A percentile compares a stretch with the other conserved stretches of the same genome.
phyloP scores from a whole-genome alignment of 805 yeast genomes.

The Yarrowia sp. region DNA sequence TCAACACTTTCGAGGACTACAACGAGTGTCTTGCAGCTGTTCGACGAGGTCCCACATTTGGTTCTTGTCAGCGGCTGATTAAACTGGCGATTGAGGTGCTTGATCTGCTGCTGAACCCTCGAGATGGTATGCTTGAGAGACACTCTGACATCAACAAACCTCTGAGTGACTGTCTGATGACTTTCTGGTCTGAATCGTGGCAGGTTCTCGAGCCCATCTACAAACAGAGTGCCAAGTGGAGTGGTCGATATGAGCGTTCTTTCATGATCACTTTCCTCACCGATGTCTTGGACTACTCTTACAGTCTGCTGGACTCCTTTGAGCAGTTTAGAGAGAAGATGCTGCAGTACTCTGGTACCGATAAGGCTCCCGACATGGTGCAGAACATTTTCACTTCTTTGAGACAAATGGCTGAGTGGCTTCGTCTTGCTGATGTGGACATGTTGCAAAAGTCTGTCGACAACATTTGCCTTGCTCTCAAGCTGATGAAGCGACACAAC shows the following conservation, averaged over 20 bases:
- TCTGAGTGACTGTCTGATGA: slow-evolving; percentile 47
- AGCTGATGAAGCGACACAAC: slow-evolving; percentile 60
- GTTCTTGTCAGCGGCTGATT: slow-evolving; percentile 78
- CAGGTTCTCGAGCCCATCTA: slow-evolving; percentile 71
- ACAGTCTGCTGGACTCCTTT: slow-evolving; percentile 69
- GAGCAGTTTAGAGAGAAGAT: slow-evolving; percentile 52
- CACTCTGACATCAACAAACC: slow-evolving; percentile 47
- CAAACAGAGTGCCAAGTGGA: slow-evolving; percentile 76
- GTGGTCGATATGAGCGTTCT: slow-evolving; percentile 61
- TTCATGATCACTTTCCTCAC: slow-evolving; percentile 81
- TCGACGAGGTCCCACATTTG: slow-evolving; percentile 60
- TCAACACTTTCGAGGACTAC: slow-evolving; percentile 58
- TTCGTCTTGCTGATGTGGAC: slow-evolving; percentile 80
- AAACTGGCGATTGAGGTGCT: slow-evolving; percentile 77
- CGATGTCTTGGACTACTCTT: slow-evolving; percentile 82
- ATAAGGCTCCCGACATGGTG: slow-evolving; percentile 49
- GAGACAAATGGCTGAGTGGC: slow-evolving; percentile 75
- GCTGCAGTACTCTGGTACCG: slow-evolving; percentile 21
- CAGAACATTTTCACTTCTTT: slow-evolving; percentile 62
- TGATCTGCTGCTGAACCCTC: slow-evolving; percentile 68
- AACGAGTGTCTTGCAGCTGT: slow-evolving; percentile 56
- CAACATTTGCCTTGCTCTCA: slow-evolving; percentile 53
- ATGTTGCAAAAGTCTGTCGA: slow-evolving; percentile 75
- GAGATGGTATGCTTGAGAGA: slow-evolving; percentile 60
- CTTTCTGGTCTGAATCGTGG: slow-evolving; percentile 80